Conservation (phyloP, 2,329 filamentous ascomycete species). For the Xylaria sp. region DNA sequence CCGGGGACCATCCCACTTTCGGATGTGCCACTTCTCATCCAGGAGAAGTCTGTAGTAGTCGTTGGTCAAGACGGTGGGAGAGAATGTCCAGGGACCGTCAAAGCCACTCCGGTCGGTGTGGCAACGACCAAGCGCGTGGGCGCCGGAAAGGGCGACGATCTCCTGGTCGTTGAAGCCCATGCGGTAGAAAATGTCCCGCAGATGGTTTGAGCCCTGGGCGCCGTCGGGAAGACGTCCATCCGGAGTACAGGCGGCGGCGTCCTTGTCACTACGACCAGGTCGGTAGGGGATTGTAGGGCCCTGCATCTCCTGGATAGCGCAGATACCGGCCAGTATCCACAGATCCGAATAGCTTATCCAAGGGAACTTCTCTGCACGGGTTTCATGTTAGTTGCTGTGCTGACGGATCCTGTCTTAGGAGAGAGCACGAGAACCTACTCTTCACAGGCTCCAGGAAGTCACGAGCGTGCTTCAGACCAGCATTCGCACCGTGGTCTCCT, state of each 20-base stretch:
- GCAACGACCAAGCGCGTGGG: conserved; percentile 88
- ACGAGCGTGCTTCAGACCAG: conserved; percentile 85
- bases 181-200: conserved; percentile 91
- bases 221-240: conserved; percentile 89
- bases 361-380: conserved; percentile 76
- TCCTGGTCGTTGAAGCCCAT: conserved; percentile 99
- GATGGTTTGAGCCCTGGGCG: conserved; percentile 79
- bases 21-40: conserved; percentile 91
- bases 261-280: conserved; percentile 84
- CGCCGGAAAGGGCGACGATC: conserved; percentile 89
- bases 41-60: conserved; percentile 91
- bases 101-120: conserved; percentile 90
- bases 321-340: conserved; percentile 90
- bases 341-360: conserved; percentile 98
- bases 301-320: conserved; percentile 93
- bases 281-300: conserved; percentile 89
- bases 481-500: conserved; percentile 90
- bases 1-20: conserved; percentile 91
- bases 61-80: conserved; percentile 90
- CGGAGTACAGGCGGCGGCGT: conserved; percentile 86
- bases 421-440: conserved; percentile 59
- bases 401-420: neutral
- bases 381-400: conserved; percentile 22
- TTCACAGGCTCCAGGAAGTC: conserved; percentile 95
- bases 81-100: conserved; percentile 92